A percentile compares a stretch with the other conserved stretches of the same genome.
phyloP scores from a whole-genome alignment of 148 eudicot genomes.

The Beta vulgaris region DNA sequence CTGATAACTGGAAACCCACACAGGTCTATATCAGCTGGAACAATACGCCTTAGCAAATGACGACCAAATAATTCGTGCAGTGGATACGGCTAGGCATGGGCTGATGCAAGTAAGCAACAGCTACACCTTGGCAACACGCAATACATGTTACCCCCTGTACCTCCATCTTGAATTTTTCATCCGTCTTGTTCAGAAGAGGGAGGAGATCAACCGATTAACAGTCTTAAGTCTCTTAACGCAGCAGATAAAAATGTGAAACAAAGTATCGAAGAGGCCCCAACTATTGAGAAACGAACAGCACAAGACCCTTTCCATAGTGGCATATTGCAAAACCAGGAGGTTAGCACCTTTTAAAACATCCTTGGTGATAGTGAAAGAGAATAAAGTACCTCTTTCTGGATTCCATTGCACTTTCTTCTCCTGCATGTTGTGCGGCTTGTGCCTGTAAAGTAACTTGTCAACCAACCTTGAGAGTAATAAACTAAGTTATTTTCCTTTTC shows the following conservation, averaged over 20 bases:
- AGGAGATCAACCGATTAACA: neutral
- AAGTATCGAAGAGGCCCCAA: neutral
- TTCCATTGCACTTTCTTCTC: slow-evolving; percentile 31
- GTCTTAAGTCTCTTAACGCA: neutral
- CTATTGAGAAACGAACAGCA: neutral
- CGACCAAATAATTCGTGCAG: too few relatives aligned
- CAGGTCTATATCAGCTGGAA: neutral
- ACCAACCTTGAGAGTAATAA: neutral
- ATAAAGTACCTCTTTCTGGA: slow-evolving; percentile 30
- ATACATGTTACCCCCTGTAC: too few relatives aligned
- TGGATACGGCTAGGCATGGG: too few relatives aligned
- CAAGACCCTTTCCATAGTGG: neutral
- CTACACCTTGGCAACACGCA: too few relatives aligned
- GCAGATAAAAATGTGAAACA: neutral
- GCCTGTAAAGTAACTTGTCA: slow-evolving; percentile 28
- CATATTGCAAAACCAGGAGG: neutral
- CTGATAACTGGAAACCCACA: neutral
- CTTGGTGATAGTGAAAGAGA: neutral
- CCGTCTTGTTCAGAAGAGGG: too few relatives aligned
- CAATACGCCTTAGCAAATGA: neutral
- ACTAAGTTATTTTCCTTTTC: neutral
- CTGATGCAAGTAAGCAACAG: too few relatives aligned
- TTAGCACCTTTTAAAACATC: neutral
- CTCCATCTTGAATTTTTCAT: too few relatives aligned
- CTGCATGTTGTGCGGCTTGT: slow-evolving; percentile 26